Evolutionary conservation across 1,284 basidiomycete genomes (phyloP).

Genomic region (Tylopilus sp.): DNA sequence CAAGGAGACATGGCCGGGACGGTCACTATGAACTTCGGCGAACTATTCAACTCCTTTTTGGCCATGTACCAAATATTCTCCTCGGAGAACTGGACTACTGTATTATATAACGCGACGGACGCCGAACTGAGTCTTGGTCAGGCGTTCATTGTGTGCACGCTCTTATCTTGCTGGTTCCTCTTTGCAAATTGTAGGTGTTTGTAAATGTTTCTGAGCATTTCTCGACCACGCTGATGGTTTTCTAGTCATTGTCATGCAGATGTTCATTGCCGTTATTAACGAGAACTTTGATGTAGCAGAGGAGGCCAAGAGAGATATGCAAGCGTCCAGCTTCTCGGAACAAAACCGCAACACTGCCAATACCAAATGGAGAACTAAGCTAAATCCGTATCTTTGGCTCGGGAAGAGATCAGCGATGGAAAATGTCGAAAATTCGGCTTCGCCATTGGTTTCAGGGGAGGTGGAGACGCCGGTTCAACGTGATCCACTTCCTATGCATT

Average conservation of each 20-base stretch:
- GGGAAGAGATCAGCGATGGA: slow-evolving; percentile 80
- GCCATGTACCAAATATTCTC: slow-evolving; percentile 95
- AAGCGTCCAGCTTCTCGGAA: slow-evolving; percentile 78
- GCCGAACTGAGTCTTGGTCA: slow-evolving; percentile 80
- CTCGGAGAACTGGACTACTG: slow-evolving; percentile 93
- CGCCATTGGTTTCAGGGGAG: slow-evolving; percentile 80
- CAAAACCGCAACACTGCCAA: slow-evolving; percentile 64
- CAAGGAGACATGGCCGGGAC: slow-evolving; percentile 81
- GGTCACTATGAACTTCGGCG: slow-evolving; percentile 84
- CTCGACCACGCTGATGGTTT: neutral
- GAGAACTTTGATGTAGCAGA: slow-evolving; percentile 97
- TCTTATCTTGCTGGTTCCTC: slow-evolving; percentile 89
- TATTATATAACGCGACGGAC: slow-evolving; percentile 79
- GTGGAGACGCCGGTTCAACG: slow-evolving; percentile 78
- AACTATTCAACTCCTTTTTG: slow-evolving; percentile 91
- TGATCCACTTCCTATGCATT: slow-evolving; percentile 54
- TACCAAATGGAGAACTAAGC: slow-evolving; percentile 76
- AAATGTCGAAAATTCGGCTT: slow-evolving; percentile 76
- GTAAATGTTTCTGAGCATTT: neutral
- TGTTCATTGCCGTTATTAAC: slow-evolving; percentile 99
- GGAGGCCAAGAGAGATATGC: slow-evolving; percentile 88
- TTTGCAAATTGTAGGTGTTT: slow-evolving; percentile 87
- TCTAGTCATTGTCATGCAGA: slow-evolving; percentile 94
- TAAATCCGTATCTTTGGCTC: slow-evolving; percentile 93
- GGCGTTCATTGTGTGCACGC: slow-evolving; percentile 79